Evolutionary conservation across 129 eudicot genomes (phyloP).

Genomic region (Lactuca sativa): DNA sequence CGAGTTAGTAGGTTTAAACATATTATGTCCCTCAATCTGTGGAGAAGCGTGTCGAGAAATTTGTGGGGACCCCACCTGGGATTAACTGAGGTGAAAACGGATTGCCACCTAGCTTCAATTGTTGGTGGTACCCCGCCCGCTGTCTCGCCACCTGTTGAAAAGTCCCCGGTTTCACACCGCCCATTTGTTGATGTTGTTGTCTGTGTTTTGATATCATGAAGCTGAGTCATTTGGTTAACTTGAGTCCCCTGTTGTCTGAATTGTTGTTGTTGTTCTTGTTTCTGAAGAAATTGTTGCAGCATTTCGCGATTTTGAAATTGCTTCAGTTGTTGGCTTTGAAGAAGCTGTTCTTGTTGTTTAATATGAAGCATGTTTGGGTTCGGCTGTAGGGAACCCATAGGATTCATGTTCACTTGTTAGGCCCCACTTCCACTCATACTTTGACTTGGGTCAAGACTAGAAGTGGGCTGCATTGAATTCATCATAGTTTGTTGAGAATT

Average conservation of each 20-base stretch:
- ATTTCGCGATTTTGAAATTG: slow-evolving; percentile 60
- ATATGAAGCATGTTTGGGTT: slow-evolving; percentile 59
- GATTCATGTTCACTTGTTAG: slow-evolving; percentile 62
- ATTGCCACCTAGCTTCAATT: slow-evolving; percentile 52
- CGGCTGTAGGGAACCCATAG: slow-evolving; percentile 48
- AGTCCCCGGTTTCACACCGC: slow-evolving; percentile 60
- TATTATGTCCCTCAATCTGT: slow-evolving; percentile 74
- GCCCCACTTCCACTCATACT: slow-evolving; percentile 51
- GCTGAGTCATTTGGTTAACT: slow-evolving; percentile 62
- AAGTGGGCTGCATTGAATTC: slow-evolving; percentile 53
- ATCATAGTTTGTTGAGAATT: slow-evolving; percentile 63
- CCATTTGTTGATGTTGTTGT: slow-evolving; percentile 38
- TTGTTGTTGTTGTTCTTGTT: slow-evolving; percentile 55
- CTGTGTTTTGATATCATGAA: slow-evolving; percentile 70
- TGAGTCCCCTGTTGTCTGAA: slow-evolving; percentile 53
- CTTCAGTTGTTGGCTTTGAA: slow-evolving; percentile 62
- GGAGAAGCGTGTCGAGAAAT: slow-evolving; percentile 77
- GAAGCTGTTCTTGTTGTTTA: slow-evolving; percentile 79
- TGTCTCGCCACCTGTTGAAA: slow-evolving; percentile 63
- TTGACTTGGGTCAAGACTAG: slow-evolving; percentile 64
- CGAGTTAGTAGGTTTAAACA: slow-evolving; percentile 73
- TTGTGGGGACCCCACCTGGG: slow-evolving; percentile 79
- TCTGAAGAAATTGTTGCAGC: slow-evolving; percentile 62
- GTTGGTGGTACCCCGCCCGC: slow-evolving; percentile 62
- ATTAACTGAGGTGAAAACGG: slow-evolving; percentile 76